A percentile compares a stretch with the other conserved stretches of the same genome.
phyloP scores from a whole-genome alignment of 2,329 filamentous ascomycete species.

The Leptographium wingfieldii region DNA sequence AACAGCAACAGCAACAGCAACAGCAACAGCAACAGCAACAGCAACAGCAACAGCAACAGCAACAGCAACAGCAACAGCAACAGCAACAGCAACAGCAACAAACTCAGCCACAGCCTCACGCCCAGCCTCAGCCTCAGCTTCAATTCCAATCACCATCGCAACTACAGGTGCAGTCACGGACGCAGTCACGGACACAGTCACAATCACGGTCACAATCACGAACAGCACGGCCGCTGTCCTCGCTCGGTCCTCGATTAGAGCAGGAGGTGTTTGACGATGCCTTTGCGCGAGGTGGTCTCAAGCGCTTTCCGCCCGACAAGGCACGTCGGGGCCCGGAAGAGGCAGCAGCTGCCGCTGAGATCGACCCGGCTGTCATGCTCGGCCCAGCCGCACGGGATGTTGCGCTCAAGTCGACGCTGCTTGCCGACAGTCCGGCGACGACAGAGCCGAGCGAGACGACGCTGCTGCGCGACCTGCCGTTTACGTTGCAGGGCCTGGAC shows the following conservation, averaged over 20 bases:
- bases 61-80: background rate
- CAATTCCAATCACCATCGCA: background rate
- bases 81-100: no score
- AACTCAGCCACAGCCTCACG: background rate
- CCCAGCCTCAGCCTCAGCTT: background rate
- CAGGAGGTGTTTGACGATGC: conserved; percentile 39
- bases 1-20: no score
- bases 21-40: no score
- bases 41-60: no score
- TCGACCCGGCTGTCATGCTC: conserved; percentile 17
- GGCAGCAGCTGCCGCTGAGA: conserved; percentile 14
- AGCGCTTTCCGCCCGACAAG: conserved; percentile 29
- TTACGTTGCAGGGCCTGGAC: conserved; percentile 83
- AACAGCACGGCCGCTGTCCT: conserved; percentile 11
- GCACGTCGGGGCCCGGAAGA: conserved; percentile 25
- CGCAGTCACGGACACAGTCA: background rate
- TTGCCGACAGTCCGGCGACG: conserved; percentile 43
- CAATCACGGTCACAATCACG: background rate
- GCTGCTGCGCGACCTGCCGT: conserved; percentile 71
- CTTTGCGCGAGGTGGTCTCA: conserved; percentile 40
- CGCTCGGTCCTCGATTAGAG: conserved; percentile 26
- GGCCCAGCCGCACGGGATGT: conserved; percentile 28
- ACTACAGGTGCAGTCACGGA: background rate
- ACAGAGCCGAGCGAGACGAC: conserved; percentile 51
- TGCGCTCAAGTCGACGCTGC: conserved; percentile 42